These are phyloP conservation scores for Vitis rotundifolia DNA, from an alignment of 164 flowering plant genomes.

Conservation along the genomic window DNA sequence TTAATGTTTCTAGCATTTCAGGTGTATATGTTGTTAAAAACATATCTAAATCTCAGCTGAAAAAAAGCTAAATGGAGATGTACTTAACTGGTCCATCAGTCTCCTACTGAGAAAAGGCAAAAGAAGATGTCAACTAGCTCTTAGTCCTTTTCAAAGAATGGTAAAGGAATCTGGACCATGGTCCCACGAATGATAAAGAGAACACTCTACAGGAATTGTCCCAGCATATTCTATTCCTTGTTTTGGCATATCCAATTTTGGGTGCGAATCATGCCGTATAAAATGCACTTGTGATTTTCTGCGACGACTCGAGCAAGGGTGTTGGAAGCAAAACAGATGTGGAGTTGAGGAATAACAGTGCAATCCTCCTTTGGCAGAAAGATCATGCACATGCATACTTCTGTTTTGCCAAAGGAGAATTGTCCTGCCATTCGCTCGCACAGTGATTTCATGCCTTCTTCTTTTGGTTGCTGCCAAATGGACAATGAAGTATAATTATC, in stretches of 20 bases:
- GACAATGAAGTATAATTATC: too few species aligned
- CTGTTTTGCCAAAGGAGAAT: slow-evolving; percentile 44
- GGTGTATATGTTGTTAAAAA: too few species aligned
- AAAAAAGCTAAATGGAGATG: too few species aligned
- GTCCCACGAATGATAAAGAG: background rate
- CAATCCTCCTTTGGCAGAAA: slow-evolving; percentile 50
- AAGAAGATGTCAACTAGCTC: slow-evolving; percentile 1
- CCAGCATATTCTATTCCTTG: slow-evolving; percentile 12
- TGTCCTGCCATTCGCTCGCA: slow-evolving; percentile 59
- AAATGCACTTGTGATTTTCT: background rate
- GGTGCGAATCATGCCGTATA: slow-evolving; percentile 17
- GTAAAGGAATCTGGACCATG: slow-evolving; percentile 7
- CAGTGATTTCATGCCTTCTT: background rate
- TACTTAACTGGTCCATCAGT: too few species aligned
- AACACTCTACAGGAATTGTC: slow-evolving; percentile 13
- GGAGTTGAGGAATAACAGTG: slow-evolving; percentile 44
- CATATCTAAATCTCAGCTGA: too few species aligned
- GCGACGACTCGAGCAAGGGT: background rate
- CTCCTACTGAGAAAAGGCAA: background rate
- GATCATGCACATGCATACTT: slow-evolving; percentile 14
- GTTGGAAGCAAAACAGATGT: slow-evolving; percentile 1
- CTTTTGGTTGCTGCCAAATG: too few species aligned
- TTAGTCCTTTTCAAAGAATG: slow-evolving; percentile 1
- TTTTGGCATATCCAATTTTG: slow-evolving; percentile 22
- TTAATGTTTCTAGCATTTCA: too few species aligned